Evolutionary conservation across 1,284 basidiomycete genomes (phyloP).

Genomic region (Waitea zeae): DNA sequence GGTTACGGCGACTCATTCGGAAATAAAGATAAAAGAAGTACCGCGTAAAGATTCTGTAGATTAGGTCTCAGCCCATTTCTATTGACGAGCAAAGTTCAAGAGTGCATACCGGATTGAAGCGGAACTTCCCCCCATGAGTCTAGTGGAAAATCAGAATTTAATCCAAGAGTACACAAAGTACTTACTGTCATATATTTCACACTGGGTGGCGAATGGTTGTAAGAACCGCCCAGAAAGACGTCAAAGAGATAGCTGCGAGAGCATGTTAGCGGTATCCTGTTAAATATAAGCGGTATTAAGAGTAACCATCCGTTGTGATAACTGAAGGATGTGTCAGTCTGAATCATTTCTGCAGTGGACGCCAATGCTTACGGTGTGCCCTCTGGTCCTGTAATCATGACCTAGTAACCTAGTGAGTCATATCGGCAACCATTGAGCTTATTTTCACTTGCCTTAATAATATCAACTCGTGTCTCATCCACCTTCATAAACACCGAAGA

Average conservation of each 20-base stretch:
- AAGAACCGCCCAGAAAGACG: slow-evolving; percentile 73
- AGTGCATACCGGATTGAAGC: slow-evolving; percentile 53
- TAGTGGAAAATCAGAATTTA: slow-evolving; percentile 13
- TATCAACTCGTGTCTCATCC: slow-evolving; percentile 75
- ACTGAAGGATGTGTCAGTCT: slow-evolving; percentile 17
- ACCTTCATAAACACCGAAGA: slow-evolving; percentile 81
- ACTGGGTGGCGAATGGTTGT: slow-evolving; percentile 65
- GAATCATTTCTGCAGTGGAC: slow-evolving; percentile 3
- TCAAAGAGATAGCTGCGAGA: slow-evolving; percentile 57
- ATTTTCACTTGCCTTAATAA: slow-evolving; percentile 91
- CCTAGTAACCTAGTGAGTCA: too few relatives aligned
- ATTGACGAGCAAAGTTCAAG: not conserved
- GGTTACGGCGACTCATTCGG: slow-evolving; percentile 2
- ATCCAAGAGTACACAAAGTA: slow-evolving; percentile 3
- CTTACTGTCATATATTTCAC: slow-evolving; percentile 83
- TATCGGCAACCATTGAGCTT: too few relatives aligned
- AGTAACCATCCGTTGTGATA: slow-evolving; percentile 81
- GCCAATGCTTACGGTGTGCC: slow-evolving; percentile 66
- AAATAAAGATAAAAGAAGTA: not conserved
- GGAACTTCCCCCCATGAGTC: slow-evolving; percentile 78
- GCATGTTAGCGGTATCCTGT: too few relatives aligned
- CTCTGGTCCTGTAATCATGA: slow-evolving; percentile 76
- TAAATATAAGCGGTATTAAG: too few relatives aligned
- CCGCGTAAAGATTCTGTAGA: not conserved
- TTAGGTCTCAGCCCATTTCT: too few relatives aligned